Base-by-base conservation (phyloP, 345 rosid genomes). In the Ceriops decandra region DNA sequence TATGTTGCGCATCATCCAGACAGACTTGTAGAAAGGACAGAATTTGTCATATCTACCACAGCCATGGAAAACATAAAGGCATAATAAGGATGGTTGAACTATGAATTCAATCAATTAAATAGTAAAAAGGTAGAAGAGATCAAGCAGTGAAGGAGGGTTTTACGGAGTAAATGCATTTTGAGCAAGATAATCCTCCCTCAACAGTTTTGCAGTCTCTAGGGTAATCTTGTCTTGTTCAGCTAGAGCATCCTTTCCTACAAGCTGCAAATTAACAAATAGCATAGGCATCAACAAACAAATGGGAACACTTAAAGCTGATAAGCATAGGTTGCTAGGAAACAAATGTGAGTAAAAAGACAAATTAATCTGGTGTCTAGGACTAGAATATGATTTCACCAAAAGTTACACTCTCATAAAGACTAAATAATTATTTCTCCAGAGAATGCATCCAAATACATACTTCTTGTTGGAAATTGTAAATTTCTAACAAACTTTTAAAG, bases 1-100 rank as follows among this genome's bases (percentile, higher is more conserved):
- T 32, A 95, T 95, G 86, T 95, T 95, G 77, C 98, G 99, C 99
- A 95, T 95, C 99, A 95, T 88, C 99, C 99, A 95, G 62, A 95
- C 95, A 27, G 98, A 92, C 80, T 95, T 95, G 95, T 92, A 95
- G 83, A 95, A 95, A 51, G 99, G 99, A 72, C 99, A 95, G 84
- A 82, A 95, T 64, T 95, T 95, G 80, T 92, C 99, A 61, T 95
- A 95, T 72, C 99, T 90, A 85, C 53, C 67, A 20, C 63, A 74
- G 62, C 38, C 72, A 76, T 33, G 61, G 52, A 76, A 49, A 74
- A 56, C 15, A 54, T 5, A 69, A 20, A n/a, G 36, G 57, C 60
- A 28, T 32, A 42, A 20, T 21, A 16, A 49, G 64, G 63, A 24
- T 4, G 16, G 28, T 10, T 35, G n/a, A 32, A 21, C 33, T 35